Evolutionary conservation across 768 basidiomycete genomes (phyloP).

Genomic region (Neoboletus subvelutipes): DNA sequence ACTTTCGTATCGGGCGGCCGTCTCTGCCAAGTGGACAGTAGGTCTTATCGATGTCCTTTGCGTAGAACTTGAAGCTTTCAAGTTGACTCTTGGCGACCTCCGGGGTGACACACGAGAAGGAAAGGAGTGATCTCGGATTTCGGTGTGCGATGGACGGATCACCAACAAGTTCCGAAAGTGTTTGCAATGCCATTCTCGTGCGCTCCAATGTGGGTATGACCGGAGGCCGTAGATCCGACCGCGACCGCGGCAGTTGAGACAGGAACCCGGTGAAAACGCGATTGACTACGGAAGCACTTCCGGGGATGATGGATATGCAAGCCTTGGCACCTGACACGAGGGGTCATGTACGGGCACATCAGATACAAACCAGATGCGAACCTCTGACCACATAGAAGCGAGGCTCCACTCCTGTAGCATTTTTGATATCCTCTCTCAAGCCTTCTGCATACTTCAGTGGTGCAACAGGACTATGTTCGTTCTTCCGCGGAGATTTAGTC

Average conservation of each 20-base stretch:
- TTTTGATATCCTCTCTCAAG: slow-evolving; percentile 47
- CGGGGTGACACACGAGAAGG: slow-evolving; percentile 61
- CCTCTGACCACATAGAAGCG: slow-evolving; percentile 63
- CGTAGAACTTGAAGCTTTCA: slow-evolving; percentile 47
- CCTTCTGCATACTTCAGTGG: slow-evolving; percentile 58
- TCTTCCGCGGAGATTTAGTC: slow-evolving; percentile 38
- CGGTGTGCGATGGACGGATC: slow-evolving; percentile 47
- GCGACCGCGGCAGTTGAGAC: slow-evolving; percentile 46
- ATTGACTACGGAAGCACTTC: slow-evolving; percentile 60
- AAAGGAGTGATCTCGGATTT: slow-evolving; percentile 60
- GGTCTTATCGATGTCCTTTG: slow-evolving; percentile 42
- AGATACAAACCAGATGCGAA: slow-evolving; percentile 23
- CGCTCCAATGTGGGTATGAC: slow-evolving; percentile 41
- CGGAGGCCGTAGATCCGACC: slow-evolving; percentile 48
- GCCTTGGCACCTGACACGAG: slow-evolving; percentile 48
- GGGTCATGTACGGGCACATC: neutral
- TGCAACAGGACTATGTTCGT: slow-evolving; percentile 54
- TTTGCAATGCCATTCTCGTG: slow-evolving; percentile 53
- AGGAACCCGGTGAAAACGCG: slow-evolving; percentile 65
- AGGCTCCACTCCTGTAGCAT: slow-evolving; percentile 46
- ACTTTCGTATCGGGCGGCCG: slow-evolving; percentile 65
- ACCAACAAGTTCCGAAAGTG: slow-evolving; percentile 50
- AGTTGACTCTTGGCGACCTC: slow-evolving; percentile 53
- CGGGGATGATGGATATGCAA: slow-evolving; percentile 53
- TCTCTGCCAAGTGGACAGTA: slow-evolving; percentile 59